A percentile compares a stretch with the other conserved stretches of the same genome.
phyloP scores from a whole-genome alignment of 2,329 filamentous ascomycete genomes.

The Immersiporthe knoxdaviesiana region DNA sequence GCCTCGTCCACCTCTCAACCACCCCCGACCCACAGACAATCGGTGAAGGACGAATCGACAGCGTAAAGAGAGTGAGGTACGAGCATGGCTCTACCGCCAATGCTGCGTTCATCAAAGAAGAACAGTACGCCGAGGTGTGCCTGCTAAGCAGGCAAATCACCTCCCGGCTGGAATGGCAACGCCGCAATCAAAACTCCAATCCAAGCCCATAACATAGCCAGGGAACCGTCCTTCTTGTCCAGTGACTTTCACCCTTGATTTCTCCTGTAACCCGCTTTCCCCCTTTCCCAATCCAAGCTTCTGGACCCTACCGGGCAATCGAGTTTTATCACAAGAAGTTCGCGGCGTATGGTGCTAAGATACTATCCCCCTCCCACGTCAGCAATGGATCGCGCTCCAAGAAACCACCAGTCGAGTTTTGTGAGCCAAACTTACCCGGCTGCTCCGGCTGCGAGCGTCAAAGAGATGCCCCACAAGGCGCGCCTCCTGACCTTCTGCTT shows the following conservation, averaged over 20 bases:
- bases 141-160: constrained; percentile 6
- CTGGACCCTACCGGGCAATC: neutral
- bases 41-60: constrained; percentile 20
- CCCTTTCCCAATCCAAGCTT: neutral
- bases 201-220: constrained; percentile 24
- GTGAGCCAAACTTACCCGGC: constrained; percentile 74
- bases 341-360: constrained; percentile 56
- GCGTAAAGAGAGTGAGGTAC: constrained; percentile 14
- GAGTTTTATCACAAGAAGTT: constrained; percentile 48
- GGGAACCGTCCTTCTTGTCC: constrained; percentile 17
- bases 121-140: constrained; percentile 12
- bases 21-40: constrained; percentile 14
- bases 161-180: constrained; percentile 10
- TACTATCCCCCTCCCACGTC: constrained; percentile 37
- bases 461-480: constrained; percentile 82
- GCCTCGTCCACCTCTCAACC: constrained; percentile 5
- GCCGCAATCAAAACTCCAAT: constrained; percentile 26
- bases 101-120: neutral
- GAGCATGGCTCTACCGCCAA: constrained; percentile 2
- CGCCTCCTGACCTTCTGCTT: constrained; percentile 86
- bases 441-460: constrained; percentile 87
- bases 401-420: neutral
- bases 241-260: constrained; percentile 21
- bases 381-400: constrained; percentile 13
- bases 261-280: constrained; percentile 5